Conservation (phyloP, 2,329 filamentous ascomycete species). For the Lachnellula arida region DNA sequence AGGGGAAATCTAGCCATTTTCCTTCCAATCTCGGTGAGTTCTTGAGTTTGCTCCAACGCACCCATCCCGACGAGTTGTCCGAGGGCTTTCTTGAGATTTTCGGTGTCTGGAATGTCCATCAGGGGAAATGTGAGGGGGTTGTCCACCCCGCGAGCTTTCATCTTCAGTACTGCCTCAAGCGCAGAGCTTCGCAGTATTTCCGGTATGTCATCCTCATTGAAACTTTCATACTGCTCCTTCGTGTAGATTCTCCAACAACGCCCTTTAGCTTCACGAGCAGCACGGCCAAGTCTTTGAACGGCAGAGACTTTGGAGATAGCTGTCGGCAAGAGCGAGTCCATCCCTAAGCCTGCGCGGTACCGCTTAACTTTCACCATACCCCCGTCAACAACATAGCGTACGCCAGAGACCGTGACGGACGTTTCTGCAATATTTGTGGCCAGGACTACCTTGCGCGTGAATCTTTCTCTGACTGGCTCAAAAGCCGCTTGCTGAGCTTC, state of each 20-base stretch:
- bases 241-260: constrained; percentile 91
- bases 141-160: constrained; percentile 86
- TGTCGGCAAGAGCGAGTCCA: constrained; percentile 87
- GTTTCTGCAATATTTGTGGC: constrained; percentile 99
- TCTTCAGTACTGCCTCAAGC: constrained; percentile 77
- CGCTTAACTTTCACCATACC: constrained; percentile 95
- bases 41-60: constrained; percentile 66
- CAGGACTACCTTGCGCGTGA: constrained; percentile 82
- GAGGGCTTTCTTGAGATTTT: constrained; percentile 76
- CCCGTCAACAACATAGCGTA: constrained; percentile 85
- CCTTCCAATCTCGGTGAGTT: constrained; percentile 67
- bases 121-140: constrained; percentile 81
- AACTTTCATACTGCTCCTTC: constrained; percentile 62
- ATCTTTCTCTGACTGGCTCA: constrained; percentile 62
- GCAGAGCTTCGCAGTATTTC: constrained; percentile 92
- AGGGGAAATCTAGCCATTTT: constrained; percentile 82
- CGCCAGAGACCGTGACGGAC: constrained; percentile 90
- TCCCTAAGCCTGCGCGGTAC: constrained; percentile 75
- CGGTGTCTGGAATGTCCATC: constrained; percentile 72
- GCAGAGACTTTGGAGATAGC: constrained; percentile 91
- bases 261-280: constrained; percentile 85
- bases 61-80: constrained; percentile 74
- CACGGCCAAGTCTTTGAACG: constrained; percentile 85
- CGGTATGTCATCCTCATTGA: constrained; percentile 72
- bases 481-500: constrained; percentile 85